Percentiles rank a stretch among this genome's conserved stretches.
Conservation (phyloP, 495 filamentous ascomycete genomes). For the Penicillium pancosmium region DNA sequence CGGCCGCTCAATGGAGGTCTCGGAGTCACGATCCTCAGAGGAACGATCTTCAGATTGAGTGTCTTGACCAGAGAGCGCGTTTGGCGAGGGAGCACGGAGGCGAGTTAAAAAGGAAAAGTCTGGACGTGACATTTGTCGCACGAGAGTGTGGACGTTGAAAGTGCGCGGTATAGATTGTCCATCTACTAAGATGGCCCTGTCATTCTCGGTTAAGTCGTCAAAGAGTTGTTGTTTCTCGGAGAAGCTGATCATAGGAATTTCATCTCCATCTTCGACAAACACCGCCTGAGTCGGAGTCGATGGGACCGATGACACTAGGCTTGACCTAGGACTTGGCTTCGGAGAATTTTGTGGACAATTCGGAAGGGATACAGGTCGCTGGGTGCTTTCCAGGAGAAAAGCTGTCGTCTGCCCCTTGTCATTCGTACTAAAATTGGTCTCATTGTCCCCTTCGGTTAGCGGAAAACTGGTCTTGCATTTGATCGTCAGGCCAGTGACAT, state of each 20-base stretch:
- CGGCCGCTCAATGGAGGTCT: conserved; percentile 70
- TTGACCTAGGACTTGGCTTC: conserved; percentile 30
- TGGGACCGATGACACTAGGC: conserved; percentile 34
- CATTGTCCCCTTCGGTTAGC: conserved; percentile 31
- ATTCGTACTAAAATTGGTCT: conserved; percentile 31
- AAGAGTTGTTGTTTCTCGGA: conserved; percentile 39
- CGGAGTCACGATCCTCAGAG: conserved; percentile 60
- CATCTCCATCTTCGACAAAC: conserved; percentile 40
- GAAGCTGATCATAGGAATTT: conserved; percentile 42
- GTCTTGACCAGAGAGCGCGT: conserved; percentile 56
- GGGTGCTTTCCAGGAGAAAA: conserved; percentile 38
- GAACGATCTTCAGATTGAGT: conserved; percentile 64
- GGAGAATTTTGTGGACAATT: conserved; percentile 38
- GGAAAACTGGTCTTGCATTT: conserved; percentile 32
- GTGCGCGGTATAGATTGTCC: conserved; percentile 32
- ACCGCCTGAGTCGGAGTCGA: conserved; percentile 36
- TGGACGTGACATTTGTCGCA: conserved; percentile 44
- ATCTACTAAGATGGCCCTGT: conserved; percentile 35
- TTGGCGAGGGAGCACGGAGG: conserved; percentile 40
- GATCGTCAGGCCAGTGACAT: conserved; percentile 37
- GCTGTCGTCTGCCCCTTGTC: conserved; percentile 44
- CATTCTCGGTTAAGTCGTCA: conserved; percentile 38
- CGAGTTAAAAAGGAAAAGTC: conserved; percentile 41
- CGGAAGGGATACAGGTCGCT: conserved; percentile 39
- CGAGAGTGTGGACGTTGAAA: conserved; percentile 38